Evolutionary conservation across 768 basidiomycete species (phyloP).

Genomic region (Naganishia onofrii): DNA sequence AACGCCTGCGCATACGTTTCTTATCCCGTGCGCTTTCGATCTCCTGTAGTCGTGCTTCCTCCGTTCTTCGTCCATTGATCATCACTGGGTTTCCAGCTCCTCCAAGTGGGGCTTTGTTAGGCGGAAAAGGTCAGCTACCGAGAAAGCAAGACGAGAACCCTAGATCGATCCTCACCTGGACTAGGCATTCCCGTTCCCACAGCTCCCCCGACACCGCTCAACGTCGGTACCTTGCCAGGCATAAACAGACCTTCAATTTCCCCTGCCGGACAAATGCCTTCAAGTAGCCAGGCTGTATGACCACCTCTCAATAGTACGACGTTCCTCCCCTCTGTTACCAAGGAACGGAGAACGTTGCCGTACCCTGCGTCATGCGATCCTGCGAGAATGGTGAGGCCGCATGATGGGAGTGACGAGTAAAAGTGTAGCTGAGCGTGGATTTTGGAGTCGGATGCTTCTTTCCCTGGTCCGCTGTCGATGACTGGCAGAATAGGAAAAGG

Average conservation of each 20-base stretch:
- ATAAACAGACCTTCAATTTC: conserved; percentile 41
- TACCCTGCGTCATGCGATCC: conserved; percentile 43
- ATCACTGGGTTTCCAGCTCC: conserved; percentile 2
- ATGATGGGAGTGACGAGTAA: conserved; percentile 38
- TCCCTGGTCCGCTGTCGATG: conserved; percentile 43
- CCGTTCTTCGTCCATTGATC: neutral
- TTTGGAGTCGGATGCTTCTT: conserved; percentile 42
- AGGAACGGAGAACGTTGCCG: conserved; percentile 38
- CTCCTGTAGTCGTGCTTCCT: neutral
- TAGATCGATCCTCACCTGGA: neutral
- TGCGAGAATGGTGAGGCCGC: conserved; percentile 42
- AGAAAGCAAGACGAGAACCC: neutral
- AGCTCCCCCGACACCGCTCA: neutral
- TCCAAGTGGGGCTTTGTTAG: neutral
- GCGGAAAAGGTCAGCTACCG: neutral
- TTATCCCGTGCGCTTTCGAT: neutral
- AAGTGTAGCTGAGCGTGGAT: conserved; percentile 40
- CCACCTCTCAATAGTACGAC: conserved; percentile 36
- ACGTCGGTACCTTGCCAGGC: conserved; percentile 29
- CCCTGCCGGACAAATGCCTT: conserved; percentile 38
- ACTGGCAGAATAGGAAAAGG: conserved; percentile 27
- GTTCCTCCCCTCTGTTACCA: conserved; percentile 39
- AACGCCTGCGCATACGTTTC: conserved; percentile 12
- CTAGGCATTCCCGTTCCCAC: conserved; percentile 21
- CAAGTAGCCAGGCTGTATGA: conserved; percentile 26